Conservation (phyloP, 306 rosid genomes). For the Mucuna pruriens region DNA sequence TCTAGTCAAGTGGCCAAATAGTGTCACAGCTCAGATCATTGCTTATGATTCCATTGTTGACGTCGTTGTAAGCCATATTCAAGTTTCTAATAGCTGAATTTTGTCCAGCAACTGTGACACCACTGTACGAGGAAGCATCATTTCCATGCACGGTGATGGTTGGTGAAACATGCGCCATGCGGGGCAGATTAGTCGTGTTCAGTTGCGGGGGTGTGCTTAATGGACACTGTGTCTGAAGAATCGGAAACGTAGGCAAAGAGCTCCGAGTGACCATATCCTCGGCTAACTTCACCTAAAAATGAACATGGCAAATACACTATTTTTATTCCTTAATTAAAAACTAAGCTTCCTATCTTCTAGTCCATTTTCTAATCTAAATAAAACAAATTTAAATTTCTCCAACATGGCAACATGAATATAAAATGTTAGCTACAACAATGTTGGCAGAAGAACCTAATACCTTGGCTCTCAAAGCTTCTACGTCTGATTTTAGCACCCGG, state of each 20-base stretch:
- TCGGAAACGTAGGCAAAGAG: conserved; percentile 58
- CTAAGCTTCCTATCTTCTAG: background rate
- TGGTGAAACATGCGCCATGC: conserved; percentile 64
- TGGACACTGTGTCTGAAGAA: conserved; percentile 67
- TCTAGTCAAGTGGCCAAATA: conserved; percentile 42
- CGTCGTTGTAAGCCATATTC: conserved; percentile 35
- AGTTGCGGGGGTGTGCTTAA: conserved; percentile 53
- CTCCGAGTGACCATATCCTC: conserved; percentile 90
- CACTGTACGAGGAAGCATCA: conserved; percentile 50
- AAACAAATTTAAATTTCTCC: background rate
- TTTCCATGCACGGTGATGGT: conserved; percentile 63
- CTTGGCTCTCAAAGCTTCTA: conserved; percentile 97
- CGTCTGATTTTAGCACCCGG: conserved; percentile 79
- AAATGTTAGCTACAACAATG: background rate
- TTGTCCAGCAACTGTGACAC: conserved; percentile 55
- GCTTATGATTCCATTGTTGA: conserved; percentile 52
- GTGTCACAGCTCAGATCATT: conserved; percentile 57
- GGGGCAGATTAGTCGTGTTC: conserved; percentile 31
- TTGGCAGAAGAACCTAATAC: conserved; percentile 39
- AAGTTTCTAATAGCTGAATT: conserved; percentile 50
- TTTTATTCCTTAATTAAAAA: background rate
- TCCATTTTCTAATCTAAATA: background rate
- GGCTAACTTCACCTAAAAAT: conserved; percentile 83
- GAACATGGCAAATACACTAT: too few relatives aligned
- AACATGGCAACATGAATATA: background rate